Evolutionary conservation across 2,329 filamentous ascomycete species (phyloP).

Genomic region (Phaeomoniella chlamydospora): DNA sequence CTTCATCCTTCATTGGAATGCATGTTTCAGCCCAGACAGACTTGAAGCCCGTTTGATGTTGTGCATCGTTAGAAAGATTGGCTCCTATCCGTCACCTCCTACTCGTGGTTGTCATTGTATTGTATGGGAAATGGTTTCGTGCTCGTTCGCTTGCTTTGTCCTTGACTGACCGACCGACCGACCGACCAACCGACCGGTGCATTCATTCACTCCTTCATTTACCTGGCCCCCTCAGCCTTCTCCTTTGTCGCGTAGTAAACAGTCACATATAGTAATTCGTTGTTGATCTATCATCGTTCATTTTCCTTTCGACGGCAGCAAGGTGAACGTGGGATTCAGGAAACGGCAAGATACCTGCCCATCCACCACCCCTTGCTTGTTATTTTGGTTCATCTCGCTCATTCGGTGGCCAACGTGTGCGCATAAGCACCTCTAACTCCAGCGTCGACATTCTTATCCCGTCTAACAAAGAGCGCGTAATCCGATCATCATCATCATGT

Average conservation of each 20-base stretch:
- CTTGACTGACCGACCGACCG: not conserved
- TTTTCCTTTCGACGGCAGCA: not conserved
- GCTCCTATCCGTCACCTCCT: no score
- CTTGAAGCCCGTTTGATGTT: not conserved
- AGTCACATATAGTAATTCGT: not conserved
- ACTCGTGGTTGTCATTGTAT: no score
- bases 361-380: no score
- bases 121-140: no score
- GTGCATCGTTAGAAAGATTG: no score
- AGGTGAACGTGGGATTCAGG: no score
- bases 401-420: not conserved
- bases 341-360: constrained; percentile 1
- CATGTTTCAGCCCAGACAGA: not conserved
- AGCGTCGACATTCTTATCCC: not conserved
- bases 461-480: not conserved
- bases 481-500: constrained; percentile 32
- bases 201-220: not conserved
- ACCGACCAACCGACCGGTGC: not conserved
- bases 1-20: not conserved
- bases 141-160: no score
- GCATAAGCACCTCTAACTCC: not conserved
- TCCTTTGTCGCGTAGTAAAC: not conserved
- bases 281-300: not conserved
- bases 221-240: not conserved
- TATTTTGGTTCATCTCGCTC: not conserved